Evolutionary conservation across 139 green algal species (phyloP).

Genomic region (Chlamydomonas sp.): DNA sequence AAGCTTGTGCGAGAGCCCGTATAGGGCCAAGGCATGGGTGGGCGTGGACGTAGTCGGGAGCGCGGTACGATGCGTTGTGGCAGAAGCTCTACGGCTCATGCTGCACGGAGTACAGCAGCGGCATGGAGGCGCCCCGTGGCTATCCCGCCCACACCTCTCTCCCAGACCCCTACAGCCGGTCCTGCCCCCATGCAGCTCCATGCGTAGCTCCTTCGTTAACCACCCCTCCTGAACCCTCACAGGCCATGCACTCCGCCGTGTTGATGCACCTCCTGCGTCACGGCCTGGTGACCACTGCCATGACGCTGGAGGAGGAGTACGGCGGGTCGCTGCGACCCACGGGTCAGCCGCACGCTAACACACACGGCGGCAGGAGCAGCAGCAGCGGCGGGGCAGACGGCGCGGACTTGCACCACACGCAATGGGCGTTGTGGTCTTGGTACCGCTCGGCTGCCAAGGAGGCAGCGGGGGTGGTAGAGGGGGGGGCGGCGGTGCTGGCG

Average conservation of each 20-base stretch:
- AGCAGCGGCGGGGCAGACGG: not conserved
- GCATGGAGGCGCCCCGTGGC: not conserved
- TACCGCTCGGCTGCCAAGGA: constrained; percentile 1
- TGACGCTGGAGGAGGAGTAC: constrained; percentile 52
- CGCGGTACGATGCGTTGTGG: too few relatives aligned
- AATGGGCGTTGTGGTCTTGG: constrained; percentile 27
- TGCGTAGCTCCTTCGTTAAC: not conserved
- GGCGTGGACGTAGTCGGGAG: too few relatives aligned
- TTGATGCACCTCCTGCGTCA: constrained; percentile 37
- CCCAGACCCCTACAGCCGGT: not conserved
- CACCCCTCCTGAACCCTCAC: not conserved
- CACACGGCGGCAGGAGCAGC: not conserved
- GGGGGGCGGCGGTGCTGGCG: constrained; percentile 13
- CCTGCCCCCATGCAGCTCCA: not conserved
- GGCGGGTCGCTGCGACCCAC: constrained; percentile 13
- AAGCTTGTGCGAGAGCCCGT: too few relatives aligned
- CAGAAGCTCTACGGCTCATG: too few relatives aligned
- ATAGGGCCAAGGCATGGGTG: too few relatives aligned
- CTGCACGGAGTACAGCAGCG: too few relatives aligned
- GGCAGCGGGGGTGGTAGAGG: not conserved
- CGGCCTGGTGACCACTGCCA: constrained; percentile 41
- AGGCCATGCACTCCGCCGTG: constrained; percentile 42
- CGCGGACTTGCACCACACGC: too few relatives aligned
- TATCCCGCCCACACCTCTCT: not conserved
- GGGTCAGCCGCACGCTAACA: not conserved